Base-by-base conservation (phyloP, 306 rosid species). In the Datisca glomerata region DNA sequence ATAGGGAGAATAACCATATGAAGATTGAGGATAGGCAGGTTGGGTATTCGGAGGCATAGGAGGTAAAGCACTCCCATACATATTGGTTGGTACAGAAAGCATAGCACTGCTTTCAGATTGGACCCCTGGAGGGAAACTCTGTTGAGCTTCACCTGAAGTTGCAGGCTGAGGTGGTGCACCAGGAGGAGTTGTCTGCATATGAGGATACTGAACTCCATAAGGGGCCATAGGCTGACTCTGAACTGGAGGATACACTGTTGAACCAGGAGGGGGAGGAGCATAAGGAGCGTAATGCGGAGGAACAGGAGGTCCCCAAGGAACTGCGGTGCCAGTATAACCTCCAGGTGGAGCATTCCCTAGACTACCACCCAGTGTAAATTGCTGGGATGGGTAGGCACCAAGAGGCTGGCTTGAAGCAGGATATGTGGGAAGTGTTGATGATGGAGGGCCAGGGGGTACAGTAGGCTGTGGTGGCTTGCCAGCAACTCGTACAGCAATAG, bases 391-490 rank as follows among this genome's bases (percentile, higher is more conserved):
- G 69, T 78, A 89, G 20, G 76, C 75, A 38, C 89, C 85, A 35
- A 55, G 38, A 23, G 83, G 89, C 71, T 79, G 95, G 55, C 74
- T 68, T 41, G 81, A 72, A 60, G 55, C 66, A 34, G 94, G 93
- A 63, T 74, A 89, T 12, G 98, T 51, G 19, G 93, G 78, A 59
- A 68, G 57, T 13, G 80, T 52, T 1, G 95, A 70, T 4, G 85
- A 66, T 0, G 95, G 95, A 1, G 95, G 95, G 3, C 85, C 85
- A 28, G 95, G 91, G 53, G 97, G 86, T 37, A 77, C 83, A 32
- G 61, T 68, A 45, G 98, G 92, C 76, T 84, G 95, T 23, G 95
- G 98, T 41, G 98, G 98, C 81, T 71, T 78, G 45, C 98, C 98
- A 18, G 98, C 95, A 36, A 89, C 95, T 65, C 98, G 70, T 51